A percentile compares a stretch with the other conserved stretches of the same genome.
Conservation (phyloP, 768 basidiomycete genomes). For the Macrolepiota fuliginosa region DNA sequence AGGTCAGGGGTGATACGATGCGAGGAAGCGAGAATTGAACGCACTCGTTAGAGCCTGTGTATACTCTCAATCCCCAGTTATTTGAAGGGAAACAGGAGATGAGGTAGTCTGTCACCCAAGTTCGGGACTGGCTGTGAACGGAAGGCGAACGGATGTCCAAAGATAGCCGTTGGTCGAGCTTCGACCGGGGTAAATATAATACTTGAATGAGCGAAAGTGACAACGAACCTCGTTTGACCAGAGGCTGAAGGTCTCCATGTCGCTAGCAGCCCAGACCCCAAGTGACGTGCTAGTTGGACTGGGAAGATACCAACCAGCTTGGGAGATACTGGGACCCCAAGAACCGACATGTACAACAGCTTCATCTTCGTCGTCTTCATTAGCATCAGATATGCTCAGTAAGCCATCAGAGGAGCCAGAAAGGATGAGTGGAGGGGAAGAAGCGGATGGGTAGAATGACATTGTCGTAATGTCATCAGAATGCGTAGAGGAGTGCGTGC, state of each 20-base stretch:
- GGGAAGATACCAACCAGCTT: conserved; percentile 56
- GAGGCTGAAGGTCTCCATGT: conserved; percentile 91
- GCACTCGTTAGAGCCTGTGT: conserved; percentile 76
- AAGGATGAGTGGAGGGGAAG: conserved; percentile 43
- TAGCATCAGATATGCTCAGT: conserved; percentile 64
- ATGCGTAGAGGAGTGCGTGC: conserved; percentile 82
- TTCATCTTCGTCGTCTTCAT: conserved; percentile 87
- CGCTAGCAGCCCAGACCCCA: conserved; percentile 77
- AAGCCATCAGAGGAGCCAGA: conserved; percentile 87
- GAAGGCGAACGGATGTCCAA: conserved; percentile 67
- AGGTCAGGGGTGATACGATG: neutral
- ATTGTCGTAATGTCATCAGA: conserved; percentile 90
- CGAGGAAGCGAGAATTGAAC: conserved; percentile 18
- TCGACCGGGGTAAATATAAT: conserved; percentile 1
- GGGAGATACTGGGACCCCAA: conserved; percentile 79
- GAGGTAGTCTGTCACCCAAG: conserved; percentile 81
- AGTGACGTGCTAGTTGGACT: conserved; percentile 25
- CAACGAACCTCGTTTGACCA: conserved; percentile 70
- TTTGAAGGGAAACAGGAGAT: conserved; percentile 47
- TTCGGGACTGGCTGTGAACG: conserved; percentile 49
- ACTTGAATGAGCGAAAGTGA: neutral
- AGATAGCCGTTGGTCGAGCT: conserved; percentile 60
- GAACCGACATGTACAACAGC: conserved; percentile 79
- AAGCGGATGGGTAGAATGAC: conserved; percentile 39
- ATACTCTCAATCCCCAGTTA: conserved; percentile 42